phyloP scores from a whole-genome alignment of 1,284 basidiomycete species.

The Sporisorium reilianum region DNA sequence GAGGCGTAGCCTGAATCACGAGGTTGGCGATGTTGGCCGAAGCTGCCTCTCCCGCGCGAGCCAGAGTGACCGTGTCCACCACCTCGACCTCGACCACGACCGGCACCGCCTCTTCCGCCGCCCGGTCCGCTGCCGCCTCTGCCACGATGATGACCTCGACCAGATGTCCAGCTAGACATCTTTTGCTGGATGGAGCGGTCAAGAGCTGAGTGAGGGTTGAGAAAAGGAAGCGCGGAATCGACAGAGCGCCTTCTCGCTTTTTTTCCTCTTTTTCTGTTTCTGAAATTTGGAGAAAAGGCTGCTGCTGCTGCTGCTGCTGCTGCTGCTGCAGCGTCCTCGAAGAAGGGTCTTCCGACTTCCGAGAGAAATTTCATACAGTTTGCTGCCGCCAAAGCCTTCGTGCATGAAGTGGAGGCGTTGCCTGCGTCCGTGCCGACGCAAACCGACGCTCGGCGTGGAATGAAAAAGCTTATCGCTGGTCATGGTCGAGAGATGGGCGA shows the following conservation, averaged over 20 bases:
- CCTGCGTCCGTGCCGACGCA: background rate
- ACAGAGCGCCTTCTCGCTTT: background rate
- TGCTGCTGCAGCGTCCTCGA: background rate
- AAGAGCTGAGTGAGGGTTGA: background rate
- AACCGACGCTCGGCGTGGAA: background rate
- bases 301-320: too few relatives aligned
- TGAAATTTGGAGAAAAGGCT: constrained; percentile 4
- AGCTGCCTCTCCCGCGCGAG: constrained; percentile 24
- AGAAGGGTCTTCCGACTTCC: constrained; percentile 40
- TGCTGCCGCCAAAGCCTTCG: background rate
- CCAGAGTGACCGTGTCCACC: constrained; percentile 5
- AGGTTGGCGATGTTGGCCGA: constrained; percentile 33
- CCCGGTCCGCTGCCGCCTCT: constrained; percentile 12
- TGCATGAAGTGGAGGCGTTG: constrained; percentile 11
- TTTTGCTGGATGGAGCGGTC: background rate
- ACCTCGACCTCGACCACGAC: constrained; percentile 21
- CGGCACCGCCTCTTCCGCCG: constrained; percentile 15
- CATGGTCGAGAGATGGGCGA: background rate
- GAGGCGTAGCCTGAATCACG: constrained; percentile 38
- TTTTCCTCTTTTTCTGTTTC: background rate
- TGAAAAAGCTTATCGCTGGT: constrained; percentile 1
- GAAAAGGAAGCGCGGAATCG: background rate
- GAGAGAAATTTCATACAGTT: constrained; percentile 6
- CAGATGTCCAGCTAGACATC: constrained; percentile 18
- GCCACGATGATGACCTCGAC: constrained; percentile 8